A percentile compares a stretch with the other conserved stretches of the same genome.
Conservation (phyloP, 768 basidiomycete genomes). For the Mycena pura region DNA sequence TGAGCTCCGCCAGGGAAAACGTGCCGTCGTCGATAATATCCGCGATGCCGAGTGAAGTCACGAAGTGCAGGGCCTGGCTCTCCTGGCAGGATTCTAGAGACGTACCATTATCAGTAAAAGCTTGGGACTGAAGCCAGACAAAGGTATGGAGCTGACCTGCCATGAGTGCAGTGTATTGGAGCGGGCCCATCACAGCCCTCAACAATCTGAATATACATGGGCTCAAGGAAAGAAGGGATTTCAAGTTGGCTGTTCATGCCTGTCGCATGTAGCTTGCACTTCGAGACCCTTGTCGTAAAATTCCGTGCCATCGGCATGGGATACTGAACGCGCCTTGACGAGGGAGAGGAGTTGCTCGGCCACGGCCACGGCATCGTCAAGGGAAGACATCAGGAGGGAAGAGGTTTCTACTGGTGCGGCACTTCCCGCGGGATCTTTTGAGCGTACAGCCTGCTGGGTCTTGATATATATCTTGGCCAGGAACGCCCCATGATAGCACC, state of each 20-base stretch:
- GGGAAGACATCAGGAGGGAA: not conserved
- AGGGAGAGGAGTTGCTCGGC: conserved; percentile 1
- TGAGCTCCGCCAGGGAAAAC: not conserved
- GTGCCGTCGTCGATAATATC: not conserved
- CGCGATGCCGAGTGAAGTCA: not conserved
- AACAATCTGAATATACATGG: not conserved
- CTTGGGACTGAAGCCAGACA: not conserved
- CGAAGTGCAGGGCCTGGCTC: not conserved
- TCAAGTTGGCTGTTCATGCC: not conserved
- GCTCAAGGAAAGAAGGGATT: not conserved
- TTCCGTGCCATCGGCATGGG: not conserved
- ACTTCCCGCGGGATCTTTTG: too few relatives aligned
- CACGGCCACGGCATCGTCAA: not conserved
- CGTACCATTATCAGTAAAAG: not conserved
- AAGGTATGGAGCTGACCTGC: not conserved
- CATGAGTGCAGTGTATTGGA: conserved; percentile 3
- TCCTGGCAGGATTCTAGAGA: conserved; percentile 6
- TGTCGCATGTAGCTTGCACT: conserved; percentile 3
- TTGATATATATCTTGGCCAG: too few relatives aligned
- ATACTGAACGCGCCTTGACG: conserved; percentile 1
- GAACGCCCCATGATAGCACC: too few relatives aligned
- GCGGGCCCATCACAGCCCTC: not conserved
- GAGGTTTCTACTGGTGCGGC: too few relatives aligned
- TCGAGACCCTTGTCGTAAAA: not conserved
- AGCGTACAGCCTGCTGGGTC: too few relatives aligned